Base-by-base conservation (phyloP, 345 rosid genomes). In the Gossypium longicalyx region DNA sequence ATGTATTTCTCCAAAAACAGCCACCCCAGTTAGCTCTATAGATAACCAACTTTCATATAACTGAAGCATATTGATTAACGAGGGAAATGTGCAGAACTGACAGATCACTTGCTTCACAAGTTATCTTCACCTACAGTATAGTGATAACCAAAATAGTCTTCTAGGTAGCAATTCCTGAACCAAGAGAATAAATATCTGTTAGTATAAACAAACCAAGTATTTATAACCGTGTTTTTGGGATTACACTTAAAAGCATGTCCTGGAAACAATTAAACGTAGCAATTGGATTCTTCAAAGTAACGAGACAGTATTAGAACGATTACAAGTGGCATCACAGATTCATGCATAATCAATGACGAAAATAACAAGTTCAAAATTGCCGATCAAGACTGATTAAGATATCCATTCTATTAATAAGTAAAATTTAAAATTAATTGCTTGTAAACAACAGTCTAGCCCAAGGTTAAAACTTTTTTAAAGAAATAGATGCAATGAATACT, bases 161-260 rank as follows among this genome's bases (percentile, higher is more conserved):
- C 87, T 84, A 89, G 63, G 90, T 79, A 86, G 87, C 83, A 82
- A 87, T 85, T 78, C 93, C 93, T 89, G 91, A 79, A 25, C 80
- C 62, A 76, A 71, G 65, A 59, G 73, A 61, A 56, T 15, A 29
- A 22, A 27, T 58, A 47, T 19, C 12, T 6, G 8, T 22, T 78
- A n/a, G 75, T 58, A 34, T 25, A 71, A 38, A 16, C 72, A 41
- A 66, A 53, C 22, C 15, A 29, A 51, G 61, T 20, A 22, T 22
- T 57, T 57, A 23, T 41, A 71, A 53, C 34, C 19, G 19, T 54
- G 59, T 9, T 56, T 56, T 56, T 19, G 34, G 2, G 34, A 58
- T 2, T 58, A 25, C 38, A 11, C 41, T 48, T 11, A 48, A 48
- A 48, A 48, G 15, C 16, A 48, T 48, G 52, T 48, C 16, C 12